A percentile compares a stretch with the other conserved stretches of the same genome.
These are phyloP conservation scores for Artemisia tridentata DNA, from an alignment of 129 eudicot genomes.

Conservation along the genomic window DNA sequence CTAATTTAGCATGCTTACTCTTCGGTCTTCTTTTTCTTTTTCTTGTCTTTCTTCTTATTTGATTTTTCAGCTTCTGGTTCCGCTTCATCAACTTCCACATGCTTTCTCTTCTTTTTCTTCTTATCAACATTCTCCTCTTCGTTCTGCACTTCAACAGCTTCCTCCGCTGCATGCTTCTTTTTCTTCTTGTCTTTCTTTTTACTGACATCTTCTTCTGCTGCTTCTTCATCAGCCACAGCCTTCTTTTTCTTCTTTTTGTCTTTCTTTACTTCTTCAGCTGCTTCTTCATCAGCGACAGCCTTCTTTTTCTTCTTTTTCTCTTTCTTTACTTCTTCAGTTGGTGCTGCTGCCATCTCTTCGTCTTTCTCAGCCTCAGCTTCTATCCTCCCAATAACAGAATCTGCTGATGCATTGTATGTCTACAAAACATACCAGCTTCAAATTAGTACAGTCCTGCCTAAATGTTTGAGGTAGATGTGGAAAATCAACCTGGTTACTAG, in stretches of 20 bases:
- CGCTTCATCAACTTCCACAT: conserved; percentile 51
- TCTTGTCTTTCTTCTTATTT: conserved; percentile 58
- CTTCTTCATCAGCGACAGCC: conserved; percentile 33
- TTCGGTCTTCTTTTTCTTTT: conserved; percentile 41
- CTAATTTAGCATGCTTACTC: conserved; percentile 14
- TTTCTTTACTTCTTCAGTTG: conserved; percentile 43
- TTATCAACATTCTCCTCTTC: conserved; percentile 34
- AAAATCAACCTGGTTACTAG: background rate
- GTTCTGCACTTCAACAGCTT: conserved; percentile 7
- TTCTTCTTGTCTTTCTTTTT: conserved; percentile 64
- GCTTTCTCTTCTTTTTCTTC: conserved; percentile 73
- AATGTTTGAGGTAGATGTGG: background rate
- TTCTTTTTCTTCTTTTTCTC: conserved; percentile 57
- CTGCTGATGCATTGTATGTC: conserved; percentile 81
- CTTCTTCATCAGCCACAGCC: conserved; percentile 33
- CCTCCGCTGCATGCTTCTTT: conserved; percentile 42
- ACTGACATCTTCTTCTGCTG: conserved; percentile 29
- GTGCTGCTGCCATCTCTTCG: conserved; percentile 28
- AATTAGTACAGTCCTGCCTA: background rate
- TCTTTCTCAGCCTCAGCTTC: conserved; percentile 50
- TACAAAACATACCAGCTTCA: conserved; percentile 26
- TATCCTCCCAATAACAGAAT: conserved; percentile 61
- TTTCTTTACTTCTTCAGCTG: conserved; percentile 42
- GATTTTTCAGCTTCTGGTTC: conserved; percentile 32
- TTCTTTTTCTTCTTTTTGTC: conserved; percentile 57